A percentile compares a stretch with the other conserved stretches of the same genome.
Conservation (phyloP, 2,329 filamentous ascomycete genomes). For the Beauveria sp. region DNA sequence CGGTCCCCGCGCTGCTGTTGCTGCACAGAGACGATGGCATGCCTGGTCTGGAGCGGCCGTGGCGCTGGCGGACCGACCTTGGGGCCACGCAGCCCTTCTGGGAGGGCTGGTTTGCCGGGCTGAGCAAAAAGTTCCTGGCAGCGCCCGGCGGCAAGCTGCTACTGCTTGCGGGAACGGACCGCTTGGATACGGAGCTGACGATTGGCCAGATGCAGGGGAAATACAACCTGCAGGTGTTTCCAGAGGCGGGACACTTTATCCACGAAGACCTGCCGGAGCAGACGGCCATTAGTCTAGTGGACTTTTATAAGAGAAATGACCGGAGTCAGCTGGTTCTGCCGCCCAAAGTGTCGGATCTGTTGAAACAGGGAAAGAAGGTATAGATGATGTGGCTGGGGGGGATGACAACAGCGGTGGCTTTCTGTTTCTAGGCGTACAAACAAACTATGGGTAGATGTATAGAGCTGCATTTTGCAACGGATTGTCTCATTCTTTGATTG, state of each 20-base stretch:
- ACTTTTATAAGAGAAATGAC: conserved; percentile 91
- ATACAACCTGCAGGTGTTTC: conserved; percentile 91
- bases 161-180: conserved; percentile 80
- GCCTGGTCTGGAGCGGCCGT: conserved; percentile 39
- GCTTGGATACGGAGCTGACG: conserved; percentile 83
- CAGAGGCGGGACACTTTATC: conserved; percentile 91
- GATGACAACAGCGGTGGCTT: no score
- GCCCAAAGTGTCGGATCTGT: conserved; percentile 77
- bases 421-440: no score
- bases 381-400: conserved; percentile 18
- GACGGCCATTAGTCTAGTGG: conserved; percentile 74
- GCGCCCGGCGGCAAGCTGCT: conserved; percentile 78
- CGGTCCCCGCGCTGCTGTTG: conserved; percentile 64
- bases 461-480: no score
- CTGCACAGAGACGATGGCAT: conserved; percentile 11
- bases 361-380: conserved; percentile 55
- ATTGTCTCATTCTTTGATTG: no score
- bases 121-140: conserved; percentile 80
- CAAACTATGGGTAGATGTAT: no score
- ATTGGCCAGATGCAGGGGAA: conserved; percentile 98
- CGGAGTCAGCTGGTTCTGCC: conserved; percentile 76
- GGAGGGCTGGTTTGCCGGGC: conserved; percentile 85
- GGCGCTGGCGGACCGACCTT: conserved; percentile 83
- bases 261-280: conserved; percentile 93
- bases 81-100: conserved; percentile 81